These are phyloP conservation scores for Claviceps capensis DNA, from an alignment of 2,329 filamentous ascomycete genomes.

Conservation along the genomic window DNA sequence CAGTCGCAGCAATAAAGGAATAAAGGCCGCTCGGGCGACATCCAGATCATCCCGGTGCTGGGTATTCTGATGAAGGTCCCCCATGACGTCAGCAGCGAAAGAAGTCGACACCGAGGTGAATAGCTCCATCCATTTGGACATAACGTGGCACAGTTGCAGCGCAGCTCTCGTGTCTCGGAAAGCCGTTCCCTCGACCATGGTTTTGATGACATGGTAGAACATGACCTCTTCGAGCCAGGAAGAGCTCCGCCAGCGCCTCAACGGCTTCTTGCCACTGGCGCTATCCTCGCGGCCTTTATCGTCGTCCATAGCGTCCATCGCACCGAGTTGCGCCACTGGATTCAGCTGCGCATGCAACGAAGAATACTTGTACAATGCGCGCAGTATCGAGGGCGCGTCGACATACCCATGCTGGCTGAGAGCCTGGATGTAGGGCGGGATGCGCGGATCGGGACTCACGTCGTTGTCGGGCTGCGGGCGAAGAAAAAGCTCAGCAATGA, in stretches of 20 bases:
- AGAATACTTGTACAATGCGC: constrained; percentile 42
- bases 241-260: constrained; percentile 38
- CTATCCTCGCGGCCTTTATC: constrained; percentile 2
- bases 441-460: constrained; percentile 42
- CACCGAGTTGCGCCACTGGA: neutral
- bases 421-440: constrained; percentile 44
- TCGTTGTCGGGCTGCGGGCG: constrained; percentile 34
- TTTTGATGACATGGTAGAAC: constrained; percentile 84
- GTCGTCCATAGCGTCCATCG: constrained; percentile 2
- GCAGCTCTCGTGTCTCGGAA: constrained; percentile 35
- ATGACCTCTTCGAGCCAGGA: constrained; percentile 72
- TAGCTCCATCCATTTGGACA: constrained; percentile 45
- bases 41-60: constrained; percentile 44
- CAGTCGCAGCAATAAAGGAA: constrained; percentile 47
- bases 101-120: constrained; percentile 38
- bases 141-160: constrained; percentile 32
- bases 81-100: constrained; percentile 34
- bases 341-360: constrained; percentile 27
- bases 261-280: constrained; percentile 11
- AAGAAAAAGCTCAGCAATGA: constrained; percentile 45
- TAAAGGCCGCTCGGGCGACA: constrained; percentile 46
- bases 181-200: constrained; percentile 47
- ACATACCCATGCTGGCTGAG: constrained; percentile 38
- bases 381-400: constrained; percentile 40
- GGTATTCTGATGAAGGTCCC: constrained; percentile 28